phyloP scores from a whole-genome alignment of 768 basidiomycete genomes.

The Guyanaporus albipodus region DNA sequence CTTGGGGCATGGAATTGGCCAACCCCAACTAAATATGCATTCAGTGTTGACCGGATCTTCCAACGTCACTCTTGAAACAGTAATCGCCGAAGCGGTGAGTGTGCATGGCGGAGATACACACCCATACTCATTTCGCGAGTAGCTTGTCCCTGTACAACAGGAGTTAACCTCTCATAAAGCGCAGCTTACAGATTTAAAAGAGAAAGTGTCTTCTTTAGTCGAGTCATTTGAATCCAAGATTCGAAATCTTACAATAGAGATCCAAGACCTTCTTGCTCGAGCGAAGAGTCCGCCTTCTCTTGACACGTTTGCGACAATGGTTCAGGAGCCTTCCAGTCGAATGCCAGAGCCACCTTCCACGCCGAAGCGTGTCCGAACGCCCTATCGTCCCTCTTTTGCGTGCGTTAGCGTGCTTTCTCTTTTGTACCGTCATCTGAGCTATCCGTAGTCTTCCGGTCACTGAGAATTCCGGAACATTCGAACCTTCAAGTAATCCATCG shows the following conservation, averaged over 20 bases:
- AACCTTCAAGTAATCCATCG: constrained; percentile 20
- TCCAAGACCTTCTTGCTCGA: constrained; percentile 29
- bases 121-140: constrained; percentile 7
- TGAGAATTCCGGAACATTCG: constrained; percentile 19
- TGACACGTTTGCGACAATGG: constrained; percentile 6
- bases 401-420: constrained; percentile 12
- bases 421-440: constrained; percentile 12
- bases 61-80: constrained; percentile 13
- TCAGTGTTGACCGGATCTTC: constrained; percentile 3
- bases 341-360: constrained; percentile 32
- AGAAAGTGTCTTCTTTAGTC: constrained; percentile 28
- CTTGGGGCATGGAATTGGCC: neutral
- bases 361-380: constrained; percentile 33
- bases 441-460: constrained; percentile 16
- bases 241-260: constrained; percentile 33
- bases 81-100: constrained; percentile 31
- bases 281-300: constrained; percentile 9
- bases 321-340: constrained; percentile 17
- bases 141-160: constrained; percentile 52
- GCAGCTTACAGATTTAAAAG: constrained; percentile 37
- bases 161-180: constrained; percentile 46
- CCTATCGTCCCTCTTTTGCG: constrained; percentile 23
- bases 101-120: neutral
- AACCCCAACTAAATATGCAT: constrained; percentile 4
- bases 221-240: constrained; percentile 37